Percentiles rank a stretch among this genome's conserved stretches.
phyloP scores from a whole-genome alignment of 768 basidiomycete genomes.

The Coprinopsis cinerea region DNA sequence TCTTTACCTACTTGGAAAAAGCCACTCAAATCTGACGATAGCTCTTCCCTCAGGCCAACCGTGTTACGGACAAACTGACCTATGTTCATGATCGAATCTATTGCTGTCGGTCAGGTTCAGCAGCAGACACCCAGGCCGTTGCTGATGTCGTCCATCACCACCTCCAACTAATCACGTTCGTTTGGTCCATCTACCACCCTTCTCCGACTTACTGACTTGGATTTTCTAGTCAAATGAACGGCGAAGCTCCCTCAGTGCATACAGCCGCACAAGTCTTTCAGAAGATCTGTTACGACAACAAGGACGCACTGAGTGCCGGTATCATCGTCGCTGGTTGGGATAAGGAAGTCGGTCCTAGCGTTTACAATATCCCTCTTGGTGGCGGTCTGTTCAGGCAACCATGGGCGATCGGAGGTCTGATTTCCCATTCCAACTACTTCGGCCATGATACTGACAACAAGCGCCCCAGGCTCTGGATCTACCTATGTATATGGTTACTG shows the following conservation, averaged over 20 bases:
- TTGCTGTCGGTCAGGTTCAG: slow-evolving; percentile 97
- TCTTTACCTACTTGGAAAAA: slow-evolving; percentile 5
- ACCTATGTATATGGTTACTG: slow-evolving; percentile 99
- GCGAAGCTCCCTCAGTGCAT: slow-evolving; percentile 70
- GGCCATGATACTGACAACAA: too few species aligned
- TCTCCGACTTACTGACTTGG: too few species aligned
- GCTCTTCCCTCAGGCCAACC: slow-evolving; percentile 64
- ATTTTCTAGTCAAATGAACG: slow-evolving; percentile 53
- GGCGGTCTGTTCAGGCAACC: slow-evolving; percentile 96
- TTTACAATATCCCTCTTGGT: slow-evolving; percentile 95
- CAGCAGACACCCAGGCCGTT: slow-evolving; percentile 95
- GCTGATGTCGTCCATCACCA: slow-evolving; percentile 87
- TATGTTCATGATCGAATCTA: slow-evolving; percentile 97
- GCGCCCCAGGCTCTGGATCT: slow-evolving; percentile 74
- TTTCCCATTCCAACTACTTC: background rate
- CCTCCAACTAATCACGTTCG: slow-evolving; percentile 67
- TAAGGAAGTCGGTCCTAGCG: slow-evolving; percentile 80
- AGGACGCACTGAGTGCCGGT: slow-evolving; percentile 81
- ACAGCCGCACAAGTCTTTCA: slow-evolving; percentile 82
- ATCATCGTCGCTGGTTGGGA: slow-evolving; percentile 99
- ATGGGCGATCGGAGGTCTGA: slow-evolving; percentile 94
- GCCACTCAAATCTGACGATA: slow-evolving; percentile 3
- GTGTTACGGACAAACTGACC: slow-evolving; percentile 98
- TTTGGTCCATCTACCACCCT: background rate
- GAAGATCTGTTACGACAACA: slow-evolving; percentile 87